phyloP scores from a whole-genome alignment of 306 rosid genomes.

The Geum urbanum region DNA sequence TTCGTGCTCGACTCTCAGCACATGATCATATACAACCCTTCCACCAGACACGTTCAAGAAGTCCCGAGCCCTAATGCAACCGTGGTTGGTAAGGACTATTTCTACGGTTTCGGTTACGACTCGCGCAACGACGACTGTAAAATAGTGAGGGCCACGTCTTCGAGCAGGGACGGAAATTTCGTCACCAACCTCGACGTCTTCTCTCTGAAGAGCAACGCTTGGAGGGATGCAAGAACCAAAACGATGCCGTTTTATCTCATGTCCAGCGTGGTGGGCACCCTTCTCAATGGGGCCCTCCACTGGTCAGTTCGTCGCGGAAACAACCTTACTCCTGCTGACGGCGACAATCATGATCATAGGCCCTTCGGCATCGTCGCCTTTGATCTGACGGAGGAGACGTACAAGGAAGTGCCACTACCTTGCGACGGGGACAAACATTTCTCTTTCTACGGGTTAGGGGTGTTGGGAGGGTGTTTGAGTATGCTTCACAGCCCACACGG shows the following conservation, averaged over 20 bases:
- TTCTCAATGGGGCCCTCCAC: conserved; percentile 19
- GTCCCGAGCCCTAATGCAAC: not conserved
- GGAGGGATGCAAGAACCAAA: not conserved
- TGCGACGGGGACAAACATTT: conserved; percentile 11
- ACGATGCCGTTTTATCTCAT: conserved; percentile 14
- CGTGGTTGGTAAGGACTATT: conserved; percentile 8
- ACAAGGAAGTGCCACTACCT: conserved; percentile 1
- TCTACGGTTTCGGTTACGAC: conserved; percentile 20
- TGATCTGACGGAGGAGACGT: conserved; percentile 13
- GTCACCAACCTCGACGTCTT: conserved; percentile 13
- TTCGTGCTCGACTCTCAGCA: conserved; percentile 3
- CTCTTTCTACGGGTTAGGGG: conserved; percentile 18
- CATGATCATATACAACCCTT: conserved; percentile 14
- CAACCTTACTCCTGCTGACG: not conserved
- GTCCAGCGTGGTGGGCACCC: conserved; percentile 10
- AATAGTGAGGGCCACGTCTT: conserved; percentile 15
- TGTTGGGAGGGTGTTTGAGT: conserved; percentile 10
- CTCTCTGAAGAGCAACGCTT: conserved; percentile 1
- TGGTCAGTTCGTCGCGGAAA: conserved; percentile 10
- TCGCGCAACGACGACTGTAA: conserved; percentile 2
- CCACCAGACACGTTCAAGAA: conserved; percentile 8
- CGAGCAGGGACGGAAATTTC: not conserved
- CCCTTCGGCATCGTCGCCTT: conserved; percentile 11
- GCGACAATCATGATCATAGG: not conserved
- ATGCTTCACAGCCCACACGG: conserved; percentile 21